phyloP scores from a whole-genome alignment of 2,329 filamentous ascomycete species.

The Botrytis sinoallii region DNA sequence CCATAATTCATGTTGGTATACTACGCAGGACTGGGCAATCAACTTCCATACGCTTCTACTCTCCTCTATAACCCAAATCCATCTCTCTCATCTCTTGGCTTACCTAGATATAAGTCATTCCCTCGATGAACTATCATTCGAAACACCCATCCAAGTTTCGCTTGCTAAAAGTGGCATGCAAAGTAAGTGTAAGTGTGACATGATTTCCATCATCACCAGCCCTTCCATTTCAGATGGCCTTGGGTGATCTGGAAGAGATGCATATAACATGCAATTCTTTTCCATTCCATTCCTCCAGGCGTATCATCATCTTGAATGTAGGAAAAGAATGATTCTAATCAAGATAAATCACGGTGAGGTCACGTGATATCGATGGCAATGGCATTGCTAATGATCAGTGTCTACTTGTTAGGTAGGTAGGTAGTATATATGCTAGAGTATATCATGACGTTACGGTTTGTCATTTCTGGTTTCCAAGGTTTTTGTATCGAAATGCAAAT shows the following conservation, averaged over 20 bases:
- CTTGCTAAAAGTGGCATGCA: constrained; percentile 4
- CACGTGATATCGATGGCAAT: not conserved
- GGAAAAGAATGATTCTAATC: not conserved
- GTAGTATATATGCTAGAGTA: not conserved
- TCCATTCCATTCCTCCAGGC: too few species aligned
- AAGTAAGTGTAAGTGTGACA: not conserved
- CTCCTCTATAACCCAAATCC: not conserved
- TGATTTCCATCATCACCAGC: constrained; percentile 7
- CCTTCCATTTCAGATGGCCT: not conserved
- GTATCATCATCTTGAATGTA: not conserved
- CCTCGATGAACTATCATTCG: not conserved
- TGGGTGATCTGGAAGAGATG: not conserved
- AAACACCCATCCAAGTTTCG: not conserved
- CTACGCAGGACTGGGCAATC: too few species aligned
- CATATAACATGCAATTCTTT: not conserved
- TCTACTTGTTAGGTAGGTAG: not conserved
- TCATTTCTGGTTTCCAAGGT: not conserved
- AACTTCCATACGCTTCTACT: not conserved
- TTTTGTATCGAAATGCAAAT: accelerated
- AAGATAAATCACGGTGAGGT: not conserved
- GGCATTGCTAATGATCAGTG: not conserved
- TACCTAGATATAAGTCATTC: not conserved
- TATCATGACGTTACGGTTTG: not conserved
- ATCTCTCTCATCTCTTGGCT: not conserved
- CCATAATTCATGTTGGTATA: not conserved